Evolutionary conservation across 192 early-diverging fungal genomes (phyloP), one percentile per base, ranked within the genome.

Genomic region (Podila minutissima): DNA sequence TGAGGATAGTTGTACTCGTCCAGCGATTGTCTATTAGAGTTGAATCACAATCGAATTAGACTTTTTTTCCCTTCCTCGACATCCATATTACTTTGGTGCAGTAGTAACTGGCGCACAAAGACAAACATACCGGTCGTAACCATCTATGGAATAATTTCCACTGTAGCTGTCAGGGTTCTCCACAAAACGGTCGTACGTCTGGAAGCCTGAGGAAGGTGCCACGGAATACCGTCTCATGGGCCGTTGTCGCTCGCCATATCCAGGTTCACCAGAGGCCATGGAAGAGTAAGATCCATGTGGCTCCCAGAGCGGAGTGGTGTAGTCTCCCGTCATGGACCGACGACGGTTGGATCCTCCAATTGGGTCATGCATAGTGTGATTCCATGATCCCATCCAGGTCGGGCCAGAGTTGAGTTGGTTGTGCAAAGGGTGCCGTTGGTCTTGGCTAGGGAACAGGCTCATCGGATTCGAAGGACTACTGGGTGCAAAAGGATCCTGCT

Each of bases 1-100:
- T 89, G 83, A 12, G 66, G 74, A 33, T 79, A 75, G 9, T 33
- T 66, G 55, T 58, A 71, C 1, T 75, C 71, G 12, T 82, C 84
- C 26, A 24, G 11, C 4, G 37, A 48, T 20, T 5, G 64, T 33
- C 69, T 79, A 76, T 15, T 46, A 11, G 3, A 15, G 13, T 41
- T 15, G 15, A 46, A 46, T 46, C 41, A 46, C 12, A 46, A 17
- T 46, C 41, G 41, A 46, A 3, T 46, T 13, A 46, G 3, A 11
- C 15, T 46, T 46, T 46, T 46, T 46, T 46, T 46, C 15, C 4
- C 41, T 46, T 46, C 41, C 41, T 46, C 41, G 13, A 17, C 15
- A 55, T 9, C 53, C 8, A 1, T 55, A 8, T 55, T 22, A 24
- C 53, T 24, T 55, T 20, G 22, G 8, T 8, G 24, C 24, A 0